phyloP scores from a whole-genome alignment of 345 rosid genomes.

The Syzygium aromaticum region DNA sequence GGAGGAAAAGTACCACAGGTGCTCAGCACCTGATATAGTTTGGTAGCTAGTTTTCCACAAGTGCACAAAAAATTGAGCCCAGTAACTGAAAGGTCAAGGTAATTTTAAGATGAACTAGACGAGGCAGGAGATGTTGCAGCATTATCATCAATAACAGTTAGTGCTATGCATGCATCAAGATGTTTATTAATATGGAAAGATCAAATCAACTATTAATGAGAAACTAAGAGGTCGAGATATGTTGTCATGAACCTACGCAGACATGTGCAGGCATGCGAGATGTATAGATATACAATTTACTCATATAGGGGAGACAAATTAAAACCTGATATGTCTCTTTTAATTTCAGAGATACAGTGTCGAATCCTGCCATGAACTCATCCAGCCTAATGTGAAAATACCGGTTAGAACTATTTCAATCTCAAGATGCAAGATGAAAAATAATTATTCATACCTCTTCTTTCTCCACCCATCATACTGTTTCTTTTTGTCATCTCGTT shows the following conservation, averaged over 20 bases:
- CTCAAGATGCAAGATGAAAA: background rate
- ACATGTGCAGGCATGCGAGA: background rate
- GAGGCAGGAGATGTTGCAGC: background rate
- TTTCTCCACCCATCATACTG: slow-evolving; percentile 83
- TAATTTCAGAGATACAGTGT: slow-evolving; percentile 79
- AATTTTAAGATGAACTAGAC: background rate
- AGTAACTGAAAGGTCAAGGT: background rate
- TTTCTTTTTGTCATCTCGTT: slow-evolving; percentile 80
- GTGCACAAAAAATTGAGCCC: background rate
- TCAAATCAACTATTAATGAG: background rate
- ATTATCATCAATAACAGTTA: background rate
- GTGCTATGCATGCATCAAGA: background rate
- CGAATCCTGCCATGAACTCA: slow-evolving; percentile 97
- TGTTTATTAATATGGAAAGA: background rate
- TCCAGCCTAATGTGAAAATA: slow-evolving; percentile 51
- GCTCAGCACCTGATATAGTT: background rate
- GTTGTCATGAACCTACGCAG: background rate
- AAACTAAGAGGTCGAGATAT: background rate
- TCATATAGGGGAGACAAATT: background rate
- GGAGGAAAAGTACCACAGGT: background rate
- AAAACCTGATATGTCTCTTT: slow-evolving; percentile 99
- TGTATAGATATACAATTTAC: background rate
- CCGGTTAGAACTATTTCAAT: background rate
- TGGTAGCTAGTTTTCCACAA: background rate
- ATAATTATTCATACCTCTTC: slow-evolving; percentile 44